phyloP scores from a whole-genome alignment of 306 rosid genomes.

The Acacia melanoxylon region DNA sequence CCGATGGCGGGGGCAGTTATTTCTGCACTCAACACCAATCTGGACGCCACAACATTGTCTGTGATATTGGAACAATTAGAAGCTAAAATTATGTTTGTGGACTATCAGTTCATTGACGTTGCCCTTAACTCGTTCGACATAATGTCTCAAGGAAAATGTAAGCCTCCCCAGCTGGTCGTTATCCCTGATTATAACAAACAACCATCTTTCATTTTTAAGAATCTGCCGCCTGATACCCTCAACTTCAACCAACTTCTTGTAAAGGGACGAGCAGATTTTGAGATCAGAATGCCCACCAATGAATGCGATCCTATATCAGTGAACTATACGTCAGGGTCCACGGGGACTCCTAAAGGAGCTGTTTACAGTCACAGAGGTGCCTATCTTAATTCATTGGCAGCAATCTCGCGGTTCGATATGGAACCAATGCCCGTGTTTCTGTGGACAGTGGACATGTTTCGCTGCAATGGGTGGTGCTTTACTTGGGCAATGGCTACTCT shows the following conservation, averaged over 20 bases:
- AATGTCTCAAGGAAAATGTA: slow-evolving; percentile 36
- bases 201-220: neutral
- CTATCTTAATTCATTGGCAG: slow-evolving; percentile 66
- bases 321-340: slow-evolving; percentile 83
- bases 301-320: slow-evolving; percentile 76
- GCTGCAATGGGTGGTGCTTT: slow-evolving; percentile 92
- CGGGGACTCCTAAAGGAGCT: slow-evolving; percentile 78
- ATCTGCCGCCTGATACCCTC: slow-evolving; percentile 38
- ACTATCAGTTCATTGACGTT: slow-evolving; percentile 51
- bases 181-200: slow-evolving; percentile 40
- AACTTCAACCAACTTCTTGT: slow-evolving; percentile 46
- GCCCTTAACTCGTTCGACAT: slow-evolving; percentile 42
- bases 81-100: slow-evolving; percentile 62
- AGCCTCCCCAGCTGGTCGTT: slow-evolving; percentile 58
- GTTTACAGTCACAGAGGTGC: slow-evolving; percentile 76
- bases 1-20: slow-evolving; percentile 88
- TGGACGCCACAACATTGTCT: slow-evolving; percentile 56
- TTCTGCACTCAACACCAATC: slow-evolving; percentile 61
- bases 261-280: slow-evolving; percentile 38
- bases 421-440: slow-evolving; percentile 54
- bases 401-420: slow-evolving; percentile 47
- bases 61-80: slow-evolving; percentile 54
- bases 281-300: slow-evolving; percentile 33
- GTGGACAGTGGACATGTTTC: slow-evolving; percentile 97
- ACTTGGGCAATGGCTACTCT: slow-evolving; percentile 74